Conservation (phyloP, 2,329 filamentous ascomycete genomes). For the Claviceps sp. region DNA sequence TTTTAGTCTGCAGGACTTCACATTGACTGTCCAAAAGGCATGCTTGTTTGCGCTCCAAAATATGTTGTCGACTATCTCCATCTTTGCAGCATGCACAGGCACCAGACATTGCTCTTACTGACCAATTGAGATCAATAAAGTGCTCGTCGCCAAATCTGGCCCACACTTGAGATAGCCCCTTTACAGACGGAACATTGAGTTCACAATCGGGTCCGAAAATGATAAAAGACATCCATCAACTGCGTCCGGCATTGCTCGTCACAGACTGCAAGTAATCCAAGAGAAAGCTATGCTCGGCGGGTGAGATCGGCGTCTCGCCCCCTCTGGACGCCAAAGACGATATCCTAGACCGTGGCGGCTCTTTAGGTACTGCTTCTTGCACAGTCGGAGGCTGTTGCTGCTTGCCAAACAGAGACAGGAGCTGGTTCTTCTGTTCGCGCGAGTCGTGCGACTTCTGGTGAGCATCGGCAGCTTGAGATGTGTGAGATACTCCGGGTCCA, state of each 20-base stretch:
- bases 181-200: not conserved
- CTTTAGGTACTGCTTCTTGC: constrained; percentile 1
- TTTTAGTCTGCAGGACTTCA: too few species aligned
- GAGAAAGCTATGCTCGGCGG: constrained; percentile 63
- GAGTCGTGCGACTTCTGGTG: constrained; percentile 14
- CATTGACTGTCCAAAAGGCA: too few species aligned
- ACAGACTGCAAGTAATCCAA: constrained; percentile 57
- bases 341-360: constrained; percentile 22
- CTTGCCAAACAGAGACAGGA: constrained; percentile 53
- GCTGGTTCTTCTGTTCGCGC: constrained; percentile 19
- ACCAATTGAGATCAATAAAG: too few species aligned
- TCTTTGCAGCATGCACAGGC: too few species aligned
- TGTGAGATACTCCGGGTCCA: not conserved
- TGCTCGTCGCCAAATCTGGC: too few species aligned
- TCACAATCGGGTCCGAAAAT: not conserved
- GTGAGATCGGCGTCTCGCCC: constrained; percentile 43
- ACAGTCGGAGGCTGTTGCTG: constrained; percentile 7
- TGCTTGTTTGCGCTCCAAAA: too few species aligned
- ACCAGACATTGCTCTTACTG: too few species aligned
- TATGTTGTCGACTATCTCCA: too few species aligned
- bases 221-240: constrained; percentile 2
- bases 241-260: constrained; percentile 26
- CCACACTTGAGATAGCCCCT: not conserved
- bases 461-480: not conserved
- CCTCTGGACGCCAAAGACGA: constrained; percentile 30